phyloP scores from a whole-genome alignment of 306 rosid genomes.

The Acmispon strigosus region DNA sequence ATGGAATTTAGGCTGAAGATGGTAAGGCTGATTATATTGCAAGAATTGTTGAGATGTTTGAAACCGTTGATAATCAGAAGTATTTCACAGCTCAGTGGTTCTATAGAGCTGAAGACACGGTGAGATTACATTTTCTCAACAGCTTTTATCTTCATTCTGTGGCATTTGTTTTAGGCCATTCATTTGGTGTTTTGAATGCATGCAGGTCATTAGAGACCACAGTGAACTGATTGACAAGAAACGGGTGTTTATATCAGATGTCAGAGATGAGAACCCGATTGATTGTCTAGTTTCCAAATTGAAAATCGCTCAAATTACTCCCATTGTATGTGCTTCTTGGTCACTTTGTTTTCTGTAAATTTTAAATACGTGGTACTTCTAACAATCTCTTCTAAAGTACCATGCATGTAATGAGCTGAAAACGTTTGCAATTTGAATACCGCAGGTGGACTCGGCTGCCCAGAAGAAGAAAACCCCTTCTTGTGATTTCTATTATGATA shows the following conservation, averaged over 20 bases:
- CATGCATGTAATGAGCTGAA: background rate
- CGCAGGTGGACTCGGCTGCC: conserved; percentile 16
- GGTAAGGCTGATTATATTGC: conserved; percentile 34
- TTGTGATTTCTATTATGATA: conserved; percentile 28
- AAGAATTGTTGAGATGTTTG: conserved; percentile 34
- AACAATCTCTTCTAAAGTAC: background rate
- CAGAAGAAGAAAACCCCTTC: conserved; percentile 9
- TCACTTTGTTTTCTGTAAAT: background rate
- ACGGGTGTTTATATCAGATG: conserved; percentile 33
- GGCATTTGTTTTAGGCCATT: background rate
- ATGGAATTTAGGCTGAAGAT: conserved; percentile 23
- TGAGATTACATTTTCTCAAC: background rate
- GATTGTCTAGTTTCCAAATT: conserved; percentile 31
- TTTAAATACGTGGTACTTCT: too few relatives aligned
- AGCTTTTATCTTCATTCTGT: background rate
- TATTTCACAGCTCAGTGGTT: conserved; percentile 42
- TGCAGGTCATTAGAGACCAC: conserved; percentile 30
- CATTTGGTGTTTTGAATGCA: background rate
- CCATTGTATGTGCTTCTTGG: background rate
- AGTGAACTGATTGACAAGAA: conserved; percentile 18
- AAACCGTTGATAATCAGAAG: background rate
- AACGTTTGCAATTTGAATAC: background rate
- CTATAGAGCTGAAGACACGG: conserved; percentile 40
- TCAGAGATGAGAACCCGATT: conserved; percentile 31
- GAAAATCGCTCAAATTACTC: background rate